phyloP scores from a whole-genome alignment of 495 filamentous ascomycete genomes.

The Elaphomyces granulatus region DNA sequence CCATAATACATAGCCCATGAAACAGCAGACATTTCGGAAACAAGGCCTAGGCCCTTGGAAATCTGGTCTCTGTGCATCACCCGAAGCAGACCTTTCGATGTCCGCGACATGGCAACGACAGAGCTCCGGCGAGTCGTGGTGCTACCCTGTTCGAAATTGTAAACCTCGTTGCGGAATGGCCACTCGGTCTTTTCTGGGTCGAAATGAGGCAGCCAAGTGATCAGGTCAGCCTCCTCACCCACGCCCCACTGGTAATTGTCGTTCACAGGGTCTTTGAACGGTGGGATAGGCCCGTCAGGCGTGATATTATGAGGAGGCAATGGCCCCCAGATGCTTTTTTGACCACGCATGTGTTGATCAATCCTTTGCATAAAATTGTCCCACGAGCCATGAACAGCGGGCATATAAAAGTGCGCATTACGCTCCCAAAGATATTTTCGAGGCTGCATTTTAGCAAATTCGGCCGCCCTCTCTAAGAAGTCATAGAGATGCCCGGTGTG shows the following conservation, averaged over 20 bases:
- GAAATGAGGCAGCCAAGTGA: constrained; percentile 56
- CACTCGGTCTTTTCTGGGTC: constrained; percentile 49
- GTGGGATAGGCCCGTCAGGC: constrained; percentile 45
- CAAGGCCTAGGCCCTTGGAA: constrained; percentile 41
- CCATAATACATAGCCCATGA: constrained; percentile 55
- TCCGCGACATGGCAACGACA: constrained; percentile 50
- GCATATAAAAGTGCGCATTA: constrained; percentile 58
- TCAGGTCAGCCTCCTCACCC: constrained; percentile 61
- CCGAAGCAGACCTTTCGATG: constrained; percentile 46
- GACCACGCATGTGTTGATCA: constrained; percentile 25
- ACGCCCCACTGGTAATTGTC: constrained; percentile 61
- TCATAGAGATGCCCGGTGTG: constrained; percentile 59
- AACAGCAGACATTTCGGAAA: constrained; percentile 55
- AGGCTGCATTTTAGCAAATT: constrained; percentile 48
- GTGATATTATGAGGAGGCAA: constrained; percentile 19
- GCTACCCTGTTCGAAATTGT: constrained; percentile 16
- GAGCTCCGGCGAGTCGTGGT: constrained; percentile 48
- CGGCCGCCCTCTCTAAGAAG: constrained; percentile 42
- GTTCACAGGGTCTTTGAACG: constrained; percentile 34
- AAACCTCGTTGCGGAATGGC: constrained; percentile 39
- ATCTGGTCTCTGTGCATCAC: constrained; percentile 53
- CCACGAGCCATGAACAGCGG: constrained; percentile 44
- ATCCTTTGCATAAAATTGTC: constrained; percentile 39
- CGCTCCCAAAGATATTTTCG: constrained; percentile 61
- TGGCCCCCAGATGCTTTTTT: constrained; percentile 46